Evolutionary conservation across 148 eudicot species (phyloP).

Genomic region (Salicornia ramosissima): DNA sequence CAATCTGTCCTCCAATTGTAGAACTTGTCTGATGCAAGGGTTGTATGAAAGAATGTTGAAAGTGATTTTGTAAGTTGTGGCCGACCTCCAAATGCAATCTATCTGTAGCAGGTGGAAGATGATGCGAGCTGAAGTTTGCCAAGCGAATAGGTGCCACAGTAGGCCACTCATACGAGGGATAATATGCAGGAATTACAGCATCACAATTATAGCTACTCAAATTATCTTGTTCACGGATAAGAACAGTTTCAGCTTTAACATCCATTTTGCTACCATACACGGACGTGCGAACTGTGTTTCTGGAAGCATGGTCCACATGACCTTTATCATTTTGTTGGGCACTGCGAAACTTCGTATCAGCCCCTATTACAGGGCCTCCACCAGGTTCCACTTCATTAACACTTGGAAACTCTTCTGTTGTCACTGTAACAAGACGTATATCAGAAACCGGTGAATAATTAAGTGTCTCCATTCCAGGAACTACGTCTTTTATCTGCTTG

Average conservation of each 20-base stretch:
- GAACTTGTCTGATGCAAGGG: constrained; percentile 60
- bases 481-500: constrained; percentile 20
- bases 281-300: constrained; percentile 28
- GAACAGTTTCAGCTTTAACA: constrained; percentile 31
- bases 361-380: constrained; percentile 17
- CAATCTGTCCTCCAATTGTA: constrained; percentile 48
- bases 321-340: constrained; percentile 22
- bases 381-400: constrained; percentile 24
- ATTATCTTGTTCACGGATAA: constrained; percentile 41
- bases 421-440: constrained; percentile 19
- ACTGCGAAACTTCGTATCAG: constrained; percentile 25
- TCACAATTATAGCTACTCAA: constrained; percentile 35
- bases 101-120: constrained; percentile 82
- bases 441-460: constrained; percentile 28
- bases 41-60: constrained; percentile 58
- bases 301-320: constrained; percentile 26
- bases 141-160: constrained; percentile 61
- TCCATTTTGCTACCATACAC: constrained; percentile 32
- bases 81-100: constrained; percentile 97
- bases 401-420: constrained; percentile 26
- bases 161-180: constrained; percentile 91
- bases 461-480: constrained; percentile 23
- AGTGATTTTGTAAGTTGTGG: constrained; percentile 67
- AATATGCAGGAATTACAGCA: constrained; percentile 44
- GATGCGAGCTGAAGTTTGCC: constrained; percentile 52